Conservation (phyloP, 2,329 filamentous ascomycete genomes). For the Phialophora tarda region DNA sequence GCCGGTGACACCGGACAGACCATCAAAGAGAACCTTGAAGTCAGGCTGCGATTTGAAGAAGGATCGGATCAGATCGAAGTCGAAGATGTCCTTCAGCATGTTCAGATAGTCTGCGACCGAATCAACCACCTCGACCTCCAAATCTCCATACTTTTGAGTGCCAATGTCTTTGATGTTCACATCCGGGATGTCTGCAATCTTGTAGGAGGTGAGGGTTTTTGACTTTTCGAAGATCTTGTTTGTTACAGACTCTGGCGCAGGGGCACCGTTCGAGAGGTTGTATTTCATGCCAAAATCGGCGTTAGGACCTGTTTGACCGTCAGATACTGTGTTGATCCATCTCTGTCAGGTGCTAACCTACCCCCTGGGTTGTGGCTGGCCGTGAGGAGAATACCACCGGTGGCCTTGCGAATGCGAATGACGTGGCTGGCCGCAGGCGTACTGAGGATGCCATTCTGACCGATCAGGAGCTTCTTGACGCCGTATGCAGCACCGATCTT, state of each 20-base stretch:
- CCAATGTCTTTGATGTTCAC: constrained; percentile 84
- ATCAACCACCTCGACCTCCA: constrained; percentile 96
- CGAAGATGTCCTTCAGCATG: constrained; percentile 98
- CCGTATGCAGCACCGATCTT: constrained; percentile 97
- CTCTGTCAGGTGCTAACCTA: constrained; percentile 53
- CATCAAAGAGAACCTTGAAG: constrained; percentile 98
- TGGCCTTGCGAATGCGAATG: constrained; percentile 92
- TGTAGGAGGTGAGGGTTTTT: constrained; percentile 89
- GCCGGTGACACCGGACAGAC: constrained; percentile 90
- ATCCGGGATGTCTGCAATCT: constrained; percentile 84
- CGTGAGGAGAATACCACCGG: constrained; percentile 93
- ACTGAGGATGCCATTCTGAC: constrained; percentile 93
- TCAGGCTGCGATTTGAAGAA: constrained; percentile 86
- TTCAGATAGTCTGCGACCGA: constrained; percentile 88
- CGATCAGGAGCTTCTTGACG: constrained; percentile 97
- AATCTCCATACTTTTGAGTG: constrained; percentile 77
- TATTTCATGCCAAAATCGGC: constrained; percentile 99
- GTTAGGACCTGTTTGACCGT: constrained; percentile 69
- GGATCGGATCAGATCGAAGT: constrained; percentile 92
- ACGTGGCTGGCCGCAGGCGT: constrained; percentile 95
- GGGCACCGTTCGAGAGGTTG: constrained; percentile 94
- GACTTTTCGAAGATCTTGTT: constrained; percentile 97
- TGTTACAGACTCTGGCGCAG: constrained; percentile 92
- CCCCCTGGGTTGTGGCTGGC: constrained; percentile 98
- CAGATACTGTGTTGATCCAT: constrained; percentile 15